Conservation (phyloP, 164 flowering plant genomes). For the Berberis vulgaris region DNA sequence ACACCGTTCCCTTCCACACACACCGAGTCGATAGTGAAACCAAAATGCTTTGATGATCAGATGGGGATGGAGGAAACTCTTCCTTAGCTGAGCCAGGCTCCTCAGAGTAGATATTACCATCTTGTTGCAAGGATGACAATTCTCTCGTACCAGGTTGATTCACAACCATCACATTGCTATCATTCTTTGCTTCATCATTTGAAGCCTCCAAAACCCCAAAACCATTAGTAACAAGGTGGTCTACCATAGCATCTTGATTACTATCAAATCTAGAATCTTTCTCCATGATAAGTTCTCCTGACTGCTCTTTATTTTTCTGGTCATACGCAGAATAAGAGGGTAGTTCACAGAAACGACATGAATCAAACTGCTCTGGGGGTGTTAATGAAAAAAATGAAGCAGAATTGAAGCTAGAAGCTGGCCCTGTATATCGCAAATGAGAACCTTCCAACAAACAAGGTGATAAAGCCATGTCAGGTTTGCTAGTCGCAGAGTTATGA, state of each 20-base stretch:
- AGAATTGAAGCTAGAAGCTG: slow-evolving; percentile 1
- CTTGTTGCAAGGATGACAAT: slow-evolving; percentile 26
- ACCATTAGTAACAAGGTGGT: neutral
- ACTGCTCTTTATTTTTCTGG: slow-evolving; percentile 10
- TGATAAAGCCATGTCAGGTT: slow-evolving; percentile 13
- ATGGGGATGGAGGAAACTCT: slow-evolving; percentile 87
- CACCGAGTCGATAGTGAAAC: slow-evolving; percentile 88
- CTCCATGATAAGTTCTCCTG: slow-evolving; percentile 9
- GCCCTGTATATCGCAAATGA: slow-evolving; percentile 11
- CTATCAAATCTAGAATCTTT: slow-evolving; percentile 4
- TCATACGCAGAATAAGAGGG: slow-evolving; percentile 19
- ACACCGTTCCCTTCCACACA: slow-evolving; percentile 96
- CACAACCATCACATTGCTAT: slow-evolving; percentile 9
- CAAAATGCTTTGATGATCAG: slow-evolving; percentile 93
- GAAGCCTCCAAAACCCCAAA: slow-evolving; percentile 15
- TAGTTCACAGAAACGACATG: slow-evolving; percentile 14
- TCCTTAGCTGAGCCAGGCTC: slow-evolving; percentile 47
- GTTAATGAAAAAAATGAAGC: slow-evolving; percentile 14
- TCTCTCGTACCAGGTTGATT: slow-evolving; percentile 21
- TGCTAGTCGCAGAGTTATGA: slow-evolving; percentile 9
- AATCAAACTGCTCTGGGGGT: slow-evolving; percentile 14
- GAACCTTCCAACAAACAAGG: slow-evolving; percentile 19
- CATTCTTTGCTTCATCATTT: slow-evolving; percentile 9
- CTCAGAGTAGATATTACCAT: slow-evolving; percentile 23
- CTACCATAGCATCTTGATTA: neutral